A percentile compares a stretch with the other conserved stretches of the same genome.
phyloP scores from a whole-genome alignment of 2,329 filamentous ascomycete species.

The Cercospora sojina region DNA sequence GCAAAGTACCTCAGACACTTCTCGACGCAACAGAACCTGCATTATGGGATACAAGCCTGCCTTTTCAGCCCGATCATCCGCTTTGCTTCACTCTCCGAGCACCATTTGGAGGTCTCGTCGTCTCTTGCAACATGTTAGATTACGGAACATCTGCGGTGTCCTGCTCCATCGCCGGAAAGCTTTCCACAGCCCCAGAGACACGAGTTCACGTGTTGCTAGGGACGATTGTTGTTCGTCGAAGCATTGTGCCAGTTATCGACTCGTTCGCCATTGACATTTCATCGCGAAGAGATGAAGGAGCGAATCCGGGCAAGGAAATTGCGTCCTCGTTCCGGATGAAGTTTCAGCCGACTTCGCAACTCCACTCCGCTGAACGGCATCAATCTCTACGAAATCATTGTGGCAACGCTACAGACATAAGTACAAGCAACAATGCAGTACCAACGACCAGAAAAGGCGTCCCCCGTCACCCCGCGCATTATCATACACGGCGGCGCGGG shows the following conservation, averaged over 20 bases:
- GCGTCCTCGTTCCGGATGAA: neutral
- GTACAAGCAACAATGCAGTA: conserved; percentile 15
- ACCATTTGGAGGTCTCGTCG: no score
- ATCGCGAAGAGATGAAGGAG: neutral
- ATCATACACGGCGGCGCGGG: conserved; percentile 52
- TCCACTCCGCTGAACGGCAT: neutral
- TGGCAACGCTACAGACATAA: neutral
- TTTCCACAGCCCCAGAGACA: neutral
- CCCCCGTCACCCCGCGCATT: conserved; percentile 42
- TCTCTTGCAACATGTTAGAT: no score
- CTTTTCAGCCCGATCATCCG: no score
- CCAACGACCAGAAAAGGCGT: conserved; percentile 23
- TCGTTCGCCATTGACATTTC: neutral
- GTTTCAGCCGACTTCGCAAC: neutral
- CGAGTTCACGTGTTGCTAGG: neutral
- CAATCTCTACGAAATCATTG: neutral
- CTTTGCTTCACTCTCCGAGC: no score
- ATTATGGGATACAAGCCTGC: no score
- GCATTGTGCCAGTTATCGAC: neutral
- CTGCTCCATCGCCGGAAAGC: neutral
- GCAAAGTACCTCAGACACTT: no score
- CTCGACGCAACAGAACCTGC: no score
- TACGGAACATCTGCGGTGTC: neutral
- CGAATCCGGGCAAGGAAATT: neutral
- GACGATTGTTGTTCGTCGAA: neutral